Evolutionary conservation across 2,329 filamentous ascomycete species (phyloP).

Genomic region (Xylaria sp.): DNA sequence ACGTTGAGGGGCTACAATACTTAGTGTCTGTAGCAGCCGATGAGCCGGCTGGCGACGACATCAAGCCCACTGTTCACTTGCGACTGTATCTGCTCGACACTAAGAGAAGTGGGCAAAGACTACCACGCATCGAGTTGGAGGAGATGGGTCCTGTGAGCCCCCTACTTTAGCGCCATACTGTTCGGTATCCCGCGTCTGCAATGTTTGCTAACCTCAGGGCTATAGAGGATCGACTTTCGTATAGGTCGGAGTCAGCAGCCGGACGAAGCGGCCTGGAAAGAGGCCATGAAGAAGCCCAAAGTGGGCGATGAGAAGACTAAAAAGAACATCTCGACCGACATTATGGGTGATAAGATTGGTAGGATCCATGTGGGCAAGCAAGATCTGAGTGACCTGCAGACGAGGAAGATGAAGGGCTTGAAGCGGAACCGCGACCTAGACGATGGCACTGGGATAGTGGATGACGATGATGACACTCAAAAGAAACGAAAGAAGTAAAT

Average conservation of each 20-base stretch:
- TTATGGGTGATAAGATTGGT: slow-evolving; percentile 96
- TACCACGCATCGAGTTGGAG: slow-evolving; percentile 92
- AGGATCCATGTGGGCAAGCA: slow-evolving; percentile 91
- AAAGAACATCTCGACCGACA: slow-evolving; percentile 95
- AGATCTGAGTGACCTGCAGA: slow-evolving; percentile 87
- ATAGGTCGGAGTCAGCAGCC: slow-evolving; percentile 84
- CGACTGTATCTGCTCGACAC: slow-evolving; percentile 89
- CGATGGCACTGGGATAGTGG: slow-evolving; percentile 63
- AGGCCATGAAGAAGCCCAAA: slow-evolving; percentile 88
- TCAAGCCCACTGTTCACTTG: slow-evolving; percentile 70
- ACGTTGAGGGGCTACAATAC: slow-evolving; percentile 95
- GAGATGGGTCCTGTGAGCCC: slow-evolving; percentile 90
- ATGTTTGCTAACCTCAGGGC: slow-evolving; percentile 20
- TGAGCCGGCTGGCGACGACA: slow-evolving; percentile 62
- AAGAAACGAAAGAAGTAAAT: slow-evolving; percentile 53
- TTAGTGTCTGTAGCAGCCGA: slow-evolving; percentile 83
- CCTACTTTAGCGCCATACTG: neutral
- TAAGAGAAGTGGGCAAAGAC: slow-evolving; percentile 83
- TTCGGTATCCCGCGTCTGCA: neutral
- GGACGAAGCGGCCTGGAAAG: slow-evolving; percentile 83
- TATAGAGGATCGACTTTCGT: slow-evolving; percentile 65
- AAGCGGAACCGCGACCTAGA: slow-evolving; percentile 80
- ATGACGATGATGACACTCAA: slow-evolving; percentile 58
- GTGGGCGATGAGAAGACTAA: slow-evolving; percentile 80
- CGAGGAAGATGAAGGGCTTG: slow-evolving; percentile 98